phyloP scores from a whole-genome alignment of 331 rosid species.

The Pyrus hybrid region DNA sequence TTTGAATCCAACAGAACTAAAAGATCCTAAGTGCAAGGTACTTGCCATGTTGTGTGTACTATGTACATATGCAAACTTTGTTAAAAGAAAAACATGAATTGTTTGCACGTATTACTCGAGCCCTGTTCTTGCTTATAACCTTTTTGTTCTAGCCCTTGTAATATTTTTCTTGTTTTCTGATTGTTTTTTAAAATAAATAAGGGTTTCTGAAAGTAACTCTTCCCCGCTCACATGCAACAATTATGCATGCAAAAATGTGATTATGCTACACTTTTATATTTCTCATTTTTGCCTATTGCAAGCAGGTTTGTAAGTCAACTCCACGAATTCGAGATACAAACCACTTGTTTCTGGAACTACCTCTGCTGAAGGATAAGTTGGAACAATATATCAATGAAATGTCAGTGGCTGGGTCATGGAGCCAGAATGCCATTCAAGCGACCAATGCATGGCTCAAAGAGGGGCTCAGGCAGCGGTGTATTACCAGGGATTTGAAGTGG shows the following conservation, averaged over 20 bases:
- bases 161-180: neutral
- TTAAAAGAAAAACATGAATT: neutral
- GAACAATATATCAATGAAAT: slow-evolving; percentile 59
- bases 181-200: neutral
- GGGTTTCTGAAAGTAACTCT: neutral
- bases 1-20: slow-evolving; percentile 84
- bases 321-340: slow-evolving; percentile 82
- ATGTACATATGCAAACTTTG: neutral
- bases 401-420: slow-evolving; percentile 81
- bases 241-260: neutral
- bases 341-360: slow-evolving; percentile 92
- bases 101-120: neutral
- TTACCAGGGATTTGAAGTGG: slow-evolving; percentile 97
- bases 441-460: slow-evolving; percentile 84
- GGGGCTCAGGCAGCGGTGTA: slow-evolving; percentile 78
- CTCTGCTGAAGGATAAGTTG: slow-evolving; percentile 59
- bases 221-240: neutral
- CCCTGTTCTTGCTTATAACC: neutral
- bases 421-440: slow-evolving; percentile 84
- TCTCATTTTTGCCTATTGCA: neutral
- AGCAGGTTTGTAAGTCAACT: slow-evolving; percentile 63
- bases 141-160: neutral
- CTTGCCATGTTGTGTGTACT: neutral
- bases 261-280: neutral
- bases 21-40: slow-evolving; percentile 92